Base-by-base conservation (phyloP, 257 asterid genomes). In the Galeopsis tetrahit region DNA sequence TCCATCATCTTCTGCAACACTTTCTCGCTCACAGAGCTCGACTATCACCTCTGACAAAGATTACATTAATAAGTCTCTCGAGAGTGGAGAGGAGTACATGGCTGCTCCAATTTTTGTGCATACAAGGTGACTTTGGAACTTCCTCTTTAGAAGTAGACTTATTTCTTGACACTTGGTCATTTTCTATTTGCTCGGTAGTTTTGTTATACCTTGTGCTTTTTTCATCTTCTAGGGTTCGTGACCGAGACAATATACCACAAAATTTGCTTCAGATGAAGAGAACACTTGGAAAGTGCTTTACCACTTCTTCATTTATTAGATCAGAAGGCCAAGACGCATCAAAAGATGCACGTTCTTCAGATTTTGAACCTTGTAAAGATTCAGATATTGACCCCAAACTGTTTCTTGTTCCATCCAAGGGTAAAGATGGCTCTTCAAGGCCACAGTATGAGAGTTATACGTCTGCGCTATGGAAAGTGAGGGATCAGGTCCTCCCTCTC, bases 51-150 rank as follows among this genome's bases (percentile, higher is more conserved):
- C 82, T 44, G 93, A 87, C 75, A 90, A 86, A 83, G 98, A 92
- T 28, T 81, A 15, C 71, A 73, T 77, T 48, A 88, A 78, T 44
- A 87, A 74, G 78, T 85, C 72, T 72, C 56, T 69, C 2, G 96
- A 89, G 49, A 72, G 56, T 15, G 88, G 83, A 71, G 88, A 82
- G 1, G 93, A 91, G 48, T 88, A 88, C 81, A 82, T 94, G 81
- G 96, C 96, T 32, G 49, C 87, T 77, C 97, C 92, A 35, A 76
- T 94, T 69, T 89, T 91, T 71, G 96, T 94, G 78, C 96, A 88
- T 79, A 84, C 96, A 32, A 89, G 92, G 97, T 92, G 81, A 78
- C 75, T 63, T 76, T 56, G 8, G 49, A 39, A 28, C 17, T 46
- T 66, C 63, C 15, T 32, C 44, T 33, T 66, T 10, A 57, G 15